Base-by-base conservation (phyloP, 139 green algal species). In the Zygnema circumcarinatum region DNA sequence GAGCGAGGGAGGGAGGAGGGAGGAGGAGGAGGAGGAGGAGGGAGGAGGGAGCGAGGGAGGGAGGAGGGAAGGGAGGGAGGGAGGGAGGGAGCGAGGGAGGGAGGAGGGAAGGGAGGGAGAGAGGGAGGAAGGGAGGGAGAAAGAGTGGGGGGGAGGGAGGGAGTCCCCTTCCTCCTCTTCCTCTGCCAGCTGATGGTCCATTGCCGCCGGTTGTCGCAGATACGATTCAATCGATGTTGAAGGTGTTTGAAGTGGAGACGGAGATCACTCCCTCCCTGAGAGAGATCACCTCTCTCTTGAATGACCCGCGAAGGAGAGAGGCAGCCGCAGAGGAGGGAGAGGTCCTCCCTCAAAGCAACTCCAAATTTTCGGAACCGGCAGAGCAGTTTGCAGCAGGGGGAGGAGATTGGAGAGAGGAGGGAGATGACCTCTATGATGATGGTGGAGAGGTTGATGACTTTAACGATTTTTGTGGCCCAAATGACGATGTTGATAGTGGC, bases 221-320 rank as follows among this genome's bases (percentile, higher is more conserved):
- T 3, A 52, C 47, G 3, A 52, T 83, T 47, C 2, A 83, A 7
- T 47, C 75, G 3, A 62, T 83, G 75, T 25, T 83, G 21, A 52
- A 33, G 11, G 32, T 25, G 20, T 33, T 56, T 38, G 32, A 38
- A 22, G 75, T 31, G 32, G 75, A 38, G 1, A 11, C 85, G 0
- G 83, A 94, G 72, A 85, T 94, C 41, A 69, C 73, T 62, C 31
- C 79, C n/a, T 56, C 90, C 47, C 74, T 90, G 56, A 31, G 33
- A 31, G 42, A 84, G 67, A 76, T 94, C 29, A 38, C 79, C 16
- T 32, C 21, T 75, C 67, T 83, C 73, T 75, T 81, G 56, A 40
- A 41, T 32, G 52, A 83, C 0, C 29, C 82, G 2, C n/a, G 0
- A 40, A 35, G 68, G n/a, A 38, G 29, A 33, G 83, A 76, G 1